A percentile compares a stretch with the other conserved stretches of the same genome.
Conservation (phyloP, 345 rosid species). For the Luvunga scandens region DNA sequence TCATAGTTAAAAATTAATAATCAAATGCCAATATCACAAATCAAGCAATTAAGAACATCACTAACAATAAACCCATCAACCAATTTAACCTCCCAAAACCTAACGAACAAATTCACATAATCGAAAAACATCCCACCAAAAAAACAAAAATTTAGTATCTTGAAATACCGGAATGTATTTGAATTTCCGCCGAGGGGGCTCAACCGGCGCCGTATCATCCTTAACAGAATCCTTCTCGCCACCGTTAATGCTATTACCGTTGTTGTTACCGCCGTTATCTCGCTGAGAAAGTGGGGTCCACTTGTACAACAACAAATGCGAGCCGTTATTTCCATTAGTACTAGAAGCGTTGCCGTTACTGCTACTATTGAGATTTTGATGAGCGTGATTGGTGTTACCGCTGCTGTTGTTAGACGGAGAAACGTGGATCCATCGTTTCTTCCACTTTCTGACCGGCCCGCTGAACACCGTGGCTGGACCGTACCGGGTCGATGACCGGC, state of each 20-base stretch:
- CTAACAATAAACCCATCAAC: not conserved
- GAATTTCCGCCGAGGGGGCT: conserved; percentile 78
- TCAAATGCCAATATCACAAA: conserved; percentile 18
- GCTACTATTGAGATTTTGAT: conserved; percentile 17
- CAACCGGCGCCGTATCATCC: conserved; percentile 36
- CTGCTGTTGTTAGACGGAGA: conserved; percentile 41
- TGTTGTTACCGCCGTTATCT: conserved; percentile 21
- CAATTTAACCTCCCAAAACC: not conserved
- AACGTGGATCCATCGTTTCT: conserved; percentile 93
- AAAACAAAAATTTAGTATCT: not conserved
- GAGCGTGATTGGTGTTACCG: conserved; percentile 27
- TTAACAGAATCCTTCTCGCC: conserved; percentile 38
- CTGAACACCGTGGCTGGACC: conserved; percentile 94
- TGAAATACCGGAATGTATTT: conserved; percentile 84
- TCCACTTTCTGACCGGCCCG: conserved; percentile 97
- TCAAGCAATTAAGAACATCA: conserved; percentile 1
- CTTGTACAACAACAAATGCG: conserved; percentile 74
- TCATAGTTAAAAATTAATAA: not conserved
- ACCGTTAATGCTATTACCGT: conserved; percentile 11
- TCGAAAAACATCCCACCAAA: not conserved
- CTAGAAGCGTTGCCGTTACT: conserved; percentile 29
- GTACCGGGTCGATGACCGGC: conserved; percentile 95
- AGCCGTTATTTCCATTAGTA: conserved; percentile 53
- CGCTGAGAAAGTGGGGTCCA: conserved; percentile 79
- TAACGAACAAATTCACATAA: not conserved